Percentiles rank a stretch among this genome's conserved stretches.
phyloP scores from a whole-genome alignment of 1,284 basidiomycete genomes.

The Rhodotorula sp. region DNA sequence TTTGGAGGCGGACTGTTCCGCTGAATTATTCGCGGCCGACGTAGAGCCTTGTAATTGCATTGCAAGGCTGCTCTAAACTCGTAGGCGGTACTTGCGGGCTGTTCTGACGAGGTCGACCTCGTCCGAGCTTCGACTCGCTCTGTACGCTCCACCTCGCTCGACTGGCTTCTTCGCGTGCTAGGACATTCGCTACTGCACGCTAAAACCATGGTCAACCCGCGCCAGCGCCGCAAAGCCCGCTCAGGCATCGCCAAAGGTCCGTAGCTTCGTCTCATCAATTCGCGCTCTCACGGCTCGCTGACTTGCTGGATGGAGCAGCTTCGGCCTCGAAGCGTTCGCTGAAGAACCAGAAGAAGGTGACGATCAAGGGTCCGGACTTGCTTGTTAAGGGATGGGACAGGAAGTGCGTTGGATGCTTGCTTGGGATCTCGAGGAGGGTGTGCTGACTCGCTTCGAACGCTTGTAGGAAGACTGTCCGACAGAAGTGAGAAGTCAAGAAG shows the following conservation, averaged over 20 bases:
- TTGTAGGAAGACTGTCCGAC: constrained; percentile 71
- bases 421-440: too few relatives aligned
- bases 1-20: constrained; percentile 40
- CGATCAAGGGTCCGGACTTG: constrained; percentile 37
- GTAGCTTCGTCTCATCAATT: neutral
- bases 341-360: constrained; percentile 37
- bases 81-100: too few relatives aligned
- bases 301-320: neutral
- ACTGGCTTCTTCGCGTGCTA: neutral
- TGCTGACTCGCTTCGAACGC: neutral
- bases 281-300: neutral
- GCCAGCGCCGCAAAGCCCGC: constrained; percentile 41
- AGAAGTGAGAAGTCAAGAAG: constrained; percentile 54
- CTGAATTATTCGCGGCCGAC: constrained; percentile 43
- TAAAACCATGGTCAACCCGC: constrained; percentile 40
- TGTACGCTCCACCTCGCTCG: neutral
- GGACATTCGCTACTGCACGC: too few relatives aligned
- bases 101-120: too few relatives aligned
- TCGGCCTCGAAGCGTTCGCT: constrained; percentile 13
- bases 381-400: constrained; percentile 37
- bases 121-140: neutral
- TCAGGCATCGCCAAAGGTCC: constrained; percentile 34
- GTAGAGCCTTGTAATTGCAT: constrained; percentile 3
- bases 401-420: constrained; percentile 16
- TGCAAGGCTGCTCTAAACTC: too few relatives aligned